These are phyloP conservation scores for Paecilomyces sp. DNA, from an alignment of 2,329 filamentous ascomycete genomes.

Conservation along the genomic window DNA sequence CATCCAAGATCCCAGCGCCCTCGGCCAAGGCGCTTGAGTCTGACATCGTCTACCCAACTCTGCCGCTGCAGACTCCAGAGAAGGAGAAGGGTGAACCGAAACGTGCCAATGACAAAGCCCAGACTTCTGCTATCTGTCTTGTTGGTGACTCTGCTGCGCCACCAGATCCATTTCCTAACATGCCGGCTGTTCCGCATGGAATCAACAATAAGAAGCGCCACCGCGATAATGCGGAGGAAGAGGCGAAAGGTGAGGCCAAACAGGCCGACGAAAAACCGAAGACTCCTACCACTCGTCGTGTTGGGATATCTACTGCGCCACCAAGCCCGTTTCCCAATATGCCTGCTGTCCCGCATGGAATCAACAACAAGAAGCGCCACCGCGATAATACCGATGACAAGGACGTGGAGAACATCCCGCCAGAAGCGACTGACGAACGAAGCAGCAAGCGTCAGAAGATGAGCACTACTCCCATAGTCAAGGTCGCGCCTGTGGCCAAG, in stretches of 20 bases:
- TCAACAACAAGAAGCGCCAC: slow-evolving; percentile 26
- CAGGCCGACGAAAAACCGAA: slow-evolving; percentile 6
- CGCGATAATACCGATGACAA: slow-evolving; percentile 14
- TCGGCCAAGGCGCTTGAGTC: slow-evolving; percentile 12
- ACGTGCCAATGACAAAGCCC: slow-evolving; percentile 6
- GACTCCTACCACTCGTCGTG: slow-evolving; percentile 34
- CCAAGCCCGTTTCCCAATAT: slow-evolving; percentile 18
- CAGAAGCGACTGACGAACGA: slow-evolving; percentile 22
- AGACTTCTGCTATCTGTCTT: slow-evolving; percentile 32
- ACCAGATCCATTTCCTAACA: slow-evolving; percentile 16
- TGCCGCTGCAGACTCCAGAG: slow-evolving; percentile 31
- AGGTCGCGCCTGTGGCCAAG: slow-evolving; percentile 1
- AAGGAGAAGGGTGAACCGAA: slow-evolving; percentile 12
- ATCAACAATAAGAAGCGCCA: slow-evolving; percentile 27
- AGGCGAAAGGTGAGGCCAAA: slow-evolving; percentile 8
- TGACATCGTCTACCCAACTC: slow-evolving; percentile 28
- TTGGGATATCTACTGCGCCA: slow-evolving; percentile 24
- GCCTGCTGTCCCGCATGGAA: slow-evolving; percentile 31
- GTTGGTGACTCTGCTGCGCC: slow-evolving; percentile 26
- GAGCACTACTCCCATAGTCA: slow-evolving; percentile 15
- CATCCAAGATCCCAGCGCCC: slow-evolving; percentile 29
- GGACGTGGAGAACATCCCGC: slow-evolving; percentile 10
- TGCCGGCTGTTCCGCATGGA: slow-evolving; percentile 31
- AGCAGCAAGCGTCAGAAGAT: slow-evolving; percentile 30
- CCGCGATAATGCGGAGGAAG: slow-evolving; percentile 11